Base-by-base conservation (phyloP, 345 rosid species). In the Populus alba region DNA sequence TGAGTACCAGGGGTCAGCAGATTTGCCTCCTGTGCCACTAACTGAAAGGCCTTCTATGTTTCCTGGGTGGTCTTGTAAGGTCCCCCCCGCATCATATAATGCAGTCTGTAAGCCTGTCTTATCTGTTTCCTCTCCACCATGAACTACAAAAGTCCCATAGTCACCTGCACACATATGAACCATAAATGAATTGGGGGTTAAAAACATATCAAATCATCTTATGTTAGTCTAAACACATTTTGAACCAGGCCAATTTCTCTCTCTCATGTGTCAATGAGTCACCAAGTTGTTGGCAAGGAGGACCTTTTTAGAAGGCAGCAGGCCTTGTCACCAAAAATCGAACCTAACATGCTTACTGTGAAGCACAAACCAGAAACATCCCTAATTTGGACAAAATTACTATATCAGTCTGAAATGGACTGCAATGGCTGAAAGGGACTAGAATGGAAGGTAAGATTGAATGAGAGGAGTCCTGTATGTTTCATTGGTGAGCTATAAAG, bases 81-180 rank as follows among this genome's bases (percentile, higher is more conserved):
- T 55, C 75, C 83, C 89, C 70, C 81, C 81, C 63, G 67, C 81
- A 80, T 66, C 75, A 75, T 83, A 77, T 70, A 73, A 62, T 79
- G 84, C 89, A 57, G 80, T 77, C 53, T 73, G 75, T 18, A 75
- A 29, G 70, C 75, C 66, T 61, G 68, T 77, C 80, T 80, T 83
- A 49, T 80, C 83, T 41, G 75, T 65, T 84, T 87, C 94, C 53
- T 89, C 90, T 72, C 86, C 90, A 66, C 84, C 90, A 85, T 91
- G 97, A 81, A 92, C 53, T 49, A 96, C 84, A 77, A 92, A 86
- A 55, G 98, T 96, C 71, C 97, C 97, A 82, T 91, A 96, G 51
- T 91, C 97, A 77, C 92, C 97, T 88, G 85, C 77, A 82, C 75
- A 67, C 43, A 75, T 15, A 59, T 41, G 74, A 51, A 80, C 45